Conservation (phyloP, 2,329 filamentous ascomycete species). For the Verticillium albo-atrum region DNA sequence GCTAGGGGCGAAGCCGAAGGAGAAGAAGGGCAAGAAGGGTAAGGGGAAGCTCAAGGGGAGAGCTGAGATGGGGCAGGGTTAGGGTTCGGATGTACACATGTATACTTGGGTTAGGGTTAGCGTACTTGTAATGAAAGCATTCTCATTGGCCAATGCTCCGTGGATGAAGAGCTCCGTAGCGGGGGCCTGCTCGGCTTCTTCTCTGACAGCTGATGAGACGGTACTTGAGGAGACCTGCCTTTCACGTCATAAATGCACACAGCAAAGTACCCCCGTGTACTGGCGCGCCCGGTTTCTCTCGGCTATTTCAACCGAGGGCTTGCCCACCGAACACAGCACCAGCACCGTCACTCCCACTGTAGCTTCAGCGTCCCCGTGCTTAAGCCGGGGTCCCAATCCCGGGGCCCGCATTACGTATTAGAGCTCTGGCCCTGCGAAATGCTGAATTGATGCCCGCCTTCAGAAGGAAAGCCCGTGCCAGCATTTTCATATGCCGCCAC, state of each 20-base stretch:
- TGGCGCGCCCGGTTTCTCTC: constrained; percentile 10
- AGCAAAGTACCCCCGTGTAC: background rate
- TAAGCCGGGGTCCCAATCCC: background rate
- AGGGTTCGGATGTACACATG: background rate
- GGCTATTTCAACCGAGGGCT: constrained; percentile 7
- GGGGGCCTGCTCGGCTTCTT: background rate
- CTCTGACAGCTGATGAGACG: background rate
- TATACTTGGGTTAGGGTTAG: background rate
- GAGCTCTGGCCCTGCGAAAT: background rate
- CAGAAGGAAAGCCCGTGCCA: background rate
- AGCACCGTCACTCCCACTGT: background rate
- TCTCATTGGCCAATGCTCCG: background rate
- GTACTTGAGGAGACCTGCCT: too few relatives aligned
- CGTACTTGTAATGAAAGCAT: background rate
- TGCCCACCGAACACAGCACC: background rate
- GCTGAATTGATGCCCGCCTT: too few relatives aligned
- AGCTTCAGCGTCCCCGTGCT: background rate
- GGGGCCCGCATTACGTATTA: background rate
- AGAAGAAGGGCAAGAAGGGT: background rate
- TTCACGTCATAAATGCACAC: too few relatives aligned
- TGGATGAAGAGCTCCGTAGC: background rate
- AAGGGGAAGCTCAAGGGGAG: background rate
- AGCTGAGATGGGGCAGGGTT: background rate
- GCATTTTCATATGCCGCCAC: background rate
- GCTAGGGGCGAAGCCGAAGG: background rate